Conservation (phyloP, 1,284 basidiomycete genomes). For the Marasmius fiardii region DNA sequence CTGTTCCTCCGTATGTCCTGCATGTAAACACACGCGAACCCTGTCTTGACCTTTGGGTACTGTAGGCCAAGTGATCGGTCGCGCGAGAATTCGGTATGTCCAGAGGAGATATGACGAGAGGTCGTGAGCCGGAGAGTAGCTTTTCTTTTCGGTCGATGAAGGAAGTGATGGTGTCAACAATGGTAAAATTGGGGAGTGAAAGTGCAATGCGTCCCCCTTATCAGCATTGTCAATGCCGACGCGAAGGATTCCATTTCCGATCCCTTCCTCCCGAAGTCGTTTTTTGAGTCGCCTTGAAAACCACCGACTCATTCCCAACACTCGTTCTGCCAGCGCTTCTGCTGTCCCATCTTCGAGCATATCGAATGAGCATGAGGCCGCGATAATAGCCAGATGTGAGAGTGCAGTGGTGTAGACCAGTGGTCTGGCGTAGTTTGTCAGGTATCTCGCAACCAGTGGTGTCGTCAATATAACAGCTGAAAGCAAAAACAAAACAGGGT, state of each 20-base stretch:
- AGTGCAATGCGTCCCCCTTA: neutral
- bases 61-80: conserved; percentile 82
- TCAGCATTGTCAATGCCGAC: neutral
- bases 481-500: conserved; percentile 9
- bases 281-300: neutral
- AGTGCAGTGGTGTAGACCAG: conserved; percentile 89
- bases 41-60: conserved; percentile 82
- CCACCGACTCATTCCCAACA: neutral
- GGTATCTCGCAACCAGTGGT: conserved; percentile 73
- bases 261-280: neutral
- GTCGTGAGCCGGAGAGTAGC: conserved; percentile 40
- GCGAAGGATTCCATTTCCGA: neutral
- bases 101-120: conserved; percentile 64
- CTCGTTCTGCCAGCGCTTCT: conserved; percentile 27
- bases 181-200: neutral
- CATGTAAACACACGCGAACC: conserved; percentile 83
- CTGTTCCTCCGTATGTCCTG: conserved; percentile 65
- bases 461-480: conserved; percentile 79
- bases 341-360: conserved; percentile 70
- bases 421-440: conserved; percentile 91
- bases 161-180: neutral
- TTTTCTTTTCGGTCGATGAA: neutral
- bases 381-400: conserved; percentile 71
- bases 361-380: conserved; percentile 77
- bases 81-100: conserved; percentile 59